Evolutionary conservation across 2,329 filamentous ascomycete species (phyloP).

Genomic region (Colletotrichum eleusines): DNA sequence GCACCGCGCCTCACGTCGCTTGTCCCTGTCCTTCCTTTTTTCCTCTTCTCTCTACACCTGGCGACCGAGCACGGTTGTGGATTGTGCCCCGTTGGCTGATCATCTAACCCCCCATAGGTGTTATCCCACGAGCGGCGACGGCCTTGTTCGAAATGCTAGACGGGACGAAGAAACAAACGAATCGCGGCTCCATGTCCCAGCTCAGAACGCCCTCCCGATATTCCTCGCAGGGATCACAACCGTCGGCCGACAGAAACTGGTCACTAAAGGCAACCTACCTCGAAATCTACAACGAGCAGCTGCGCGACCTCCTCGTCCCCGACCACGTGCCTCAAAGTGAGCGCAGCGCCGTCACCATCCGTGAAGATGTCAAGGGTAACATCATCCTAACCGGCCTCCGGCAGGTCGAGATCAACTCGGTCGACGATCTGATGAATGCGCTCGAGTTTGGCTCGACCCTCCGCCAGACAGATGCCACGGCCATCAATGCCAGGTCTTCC

Average conservation of each 20-base stretch:
- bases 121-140: constrained; percentile 92
- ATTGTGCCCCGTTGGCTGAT: constrained; percentile 12
- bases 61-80: neutral
- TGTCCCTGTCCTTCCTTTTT: too few relatives aligned
- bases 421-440: constrained; percentile 89
- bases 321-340: constrained; percentile 78
- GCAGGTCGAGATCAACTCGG: constrained; percentile 89
- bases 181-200: constrained; percentile 79
- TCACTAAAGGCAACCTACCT: constrained; percentile 94
- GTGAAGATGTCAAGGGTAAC: constrained; percentile 93
- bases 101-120: constrained; percentile 68
- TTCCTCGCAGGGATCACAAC: constrained; percentile 64
- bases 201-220: constrained; percentile 85
- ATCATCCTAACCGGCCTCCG: constrained; percentile 93
- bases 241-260: constrained; percentile 80
- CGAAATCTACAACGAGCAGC: constrained; percentile 97
- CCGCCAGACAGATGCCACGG: constrained; percentile 95
- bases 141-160: constrained; percentile 91
- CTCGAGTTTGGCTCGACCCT: constrained; percentile 94
- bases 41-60: neutral
- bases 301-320: constrained; percentile 88
- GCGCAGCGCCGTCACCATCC: constrained; percentile 85
- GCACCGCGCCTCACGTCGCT: neutral
- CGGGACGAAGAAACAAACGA: constrained; percentile 60
- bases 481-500: constrained; percentile 97